These are phyloP conservation scores for Penicillium italicum DNA, from an alignment of 2,329 filamentous ascomycete species.

Conservation along the genomic window DNA sequence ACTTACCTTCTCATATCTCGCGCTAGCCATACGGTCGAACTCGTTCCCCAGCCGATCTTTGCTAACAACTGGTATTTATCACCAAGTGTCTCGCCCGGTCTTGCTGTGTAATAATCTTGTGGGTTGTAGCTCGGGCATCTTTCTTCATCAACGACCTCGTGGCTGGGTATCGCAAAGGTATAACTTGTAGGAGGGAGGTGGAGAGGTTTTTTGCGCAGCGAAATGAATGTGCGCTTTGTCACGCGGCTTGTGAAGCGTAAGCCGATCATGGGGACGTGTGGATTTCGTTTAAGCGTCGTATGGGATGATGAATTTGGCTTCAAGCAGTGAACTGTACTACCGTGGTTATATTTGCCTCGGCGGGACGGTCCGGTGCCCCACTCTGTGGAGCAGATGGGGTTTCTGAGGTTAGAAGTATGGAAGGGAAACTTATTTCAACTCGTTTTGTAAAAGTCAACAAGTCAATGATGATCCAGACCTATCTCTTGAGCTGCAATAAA, in stretches of 20 bases:
- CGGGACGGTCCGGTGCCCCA: neutral
- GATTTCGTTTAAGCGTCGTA: too few relatives aligned
- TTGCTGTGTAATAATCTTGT: neutral
- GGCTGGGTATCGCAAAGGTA: neutral
- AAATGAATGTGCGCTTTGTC: neutral
- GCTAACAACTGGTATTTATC: constrained; percentile 38
- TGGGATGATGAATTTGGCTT: neutral
- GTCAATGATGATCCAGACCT: neutral
- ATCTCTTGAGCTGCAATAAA: neutral
- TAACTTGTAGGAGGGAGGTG: neutral
- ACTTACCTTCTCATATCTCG: constrained; percentile 30
- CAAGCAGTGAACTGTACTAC: too few relatives aligned
- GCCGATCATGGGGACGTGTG: neutral
- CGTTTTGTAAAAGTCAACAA: neutral
- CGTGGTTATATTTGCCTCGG: neutral
- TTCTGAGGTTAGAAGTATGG: neutral
- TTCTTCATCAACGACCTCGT: neutral
- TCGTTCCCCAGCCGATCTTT: constrained; percentile 44
- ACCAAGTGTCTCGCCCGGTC: constrained; percentile 37
- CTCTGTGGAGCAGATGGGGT: neutral
- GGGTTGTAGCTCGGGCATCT: neutral
- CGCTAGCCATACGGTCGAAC: constrained; percentile 46
- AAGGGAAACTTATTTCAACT: neutral
- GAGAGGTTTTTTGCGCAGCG: neutral
- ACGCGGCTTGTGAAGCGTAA: neutral